Base-by-base conservation (phyloP, 768 basidiomycete genomes). In the Lactarius pseudohatsudake region DNA sequence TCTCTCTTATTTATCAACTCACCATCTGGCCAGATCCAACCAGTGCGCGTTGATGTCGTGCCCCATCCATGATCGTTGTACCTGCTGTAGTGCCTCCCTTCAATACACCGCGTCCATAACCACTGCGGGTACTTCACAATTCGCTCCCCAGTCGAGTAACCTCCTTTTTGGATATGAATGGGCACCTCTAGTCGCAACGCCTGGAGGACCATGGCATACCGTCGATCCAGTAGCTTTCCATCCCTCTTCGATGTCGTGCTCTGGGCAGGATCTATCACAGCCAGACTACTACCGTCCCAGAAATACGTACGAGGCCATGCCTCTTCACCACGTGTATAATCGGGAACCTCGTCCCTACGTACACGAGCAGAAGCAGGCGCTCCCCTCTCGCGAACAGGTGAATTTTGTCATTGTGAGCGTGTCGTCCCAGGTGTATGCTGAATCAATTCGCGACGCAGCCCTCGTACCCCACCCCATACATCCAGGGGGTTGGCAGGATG, bases 21-120 rank as follows among this genome's bases (percentile, higher is more conserved):
- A 30, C 11, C 55, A 36, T 54, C 54, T 40, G 11, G 26, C 41
- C 36, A 53, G 18, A 38, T 59, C 38, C 62, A 9, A 3, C 9
- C 57, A n/a, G 20, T 26, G 30, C 20, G 7, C 62, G n/a, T 67
- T 67, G 43, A 67, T 67, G 66, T 55, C 66, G 62, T 67, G 66
- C 58, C 66, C 62, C 28, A 38, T 64, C 53, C 66, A 67, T 36
- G 62, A 59, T 26, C 58, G 54, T 9, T 66, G 65, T 47, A 56
- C 62, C 41, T 67, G 66, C 26, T 64, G 45, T 45, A 38, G 28
- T 47, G 13, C 62, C 45, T 47, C 62, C 34, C 62, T 60, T 36
- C 66, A 64, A n/a, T 64, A 59, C 43, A 28, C 66, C 4, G 18
- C 57, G 11, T 58, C 66, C 13, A 43, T 67, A 26, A 4, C 57